Percentiles rank a stretch among this genome's conserved stretches.
These are phyloP conservation scores for Omphalotus olearius DNA, from an alignment of 1,284 basidiomycete species.

Conservation along the genomic window DNA sequence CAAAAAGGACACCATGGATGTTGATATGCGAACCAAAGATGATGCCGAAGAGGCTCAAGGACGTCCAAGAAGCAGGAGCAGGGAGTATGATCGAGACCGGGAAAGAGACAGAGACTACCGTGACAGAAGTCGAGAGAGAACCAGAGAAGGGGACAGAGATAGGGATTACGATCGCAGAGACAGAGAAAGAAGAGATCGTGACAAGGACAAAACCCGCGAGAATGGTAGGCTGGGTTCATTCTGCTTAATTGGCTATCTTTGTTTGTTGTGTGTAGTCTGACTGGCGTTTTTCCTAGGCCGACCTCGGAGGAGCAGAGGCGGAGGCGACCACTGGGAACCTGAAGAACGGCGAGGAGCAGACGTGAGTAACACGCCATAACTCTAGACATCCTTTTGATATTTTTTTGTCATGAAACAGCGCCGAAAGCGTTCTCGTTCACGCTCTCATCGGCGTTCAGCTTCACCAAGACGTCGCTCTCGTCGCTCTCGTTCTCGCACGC, in stretches of 20 bases:
- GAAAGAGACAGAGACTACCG: conserved; percentile 45
- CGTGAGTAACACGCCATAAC: conserved; percentile 32
- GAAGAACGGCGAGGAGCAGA: conserved; percentile 62
- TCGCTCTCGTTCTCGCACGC: conserved; percentile 52
- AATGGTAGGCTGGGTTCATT: conserved; percentile 37
- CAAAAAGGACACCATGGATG: conserved; percentile 1
- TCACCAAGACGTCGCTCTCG: conserved; percentile 60
- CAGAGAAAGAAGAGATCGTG: conserved; percentile 43
- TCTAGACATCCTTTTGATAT: conserved; percentile 3
- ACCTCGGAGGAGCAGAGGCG: conserved; percentile 30
- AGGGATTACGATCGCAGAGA: conserved; percentile 35
- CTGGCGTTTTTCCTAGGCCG: conserved; percentile 36
- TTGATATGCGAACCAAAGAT: conserved; percentile 10
- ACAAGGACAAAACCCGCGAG: conserved; percentile 38
- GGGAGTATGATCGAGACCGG: conserved; percentile 61
- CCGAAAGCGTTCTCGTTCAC: conserved; percentile 52
- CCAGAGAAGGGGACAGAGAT: conserved; percentile 20
- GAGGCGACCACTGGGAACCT: conserved; percentile 75
- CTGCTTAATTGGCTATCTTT: background rate
- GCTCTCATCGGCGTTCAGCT: conserved; percentile 61
- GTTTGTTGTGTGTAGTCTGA: conserved; percentile 1
- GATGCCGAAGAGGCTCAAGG: background rate
- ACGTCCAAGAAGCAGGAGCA: background rate
- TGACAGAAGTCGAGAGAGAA: conserved; percentile 2
- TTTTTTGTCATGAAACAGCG: conserved; percentile 23